Evolutionary conservation across 805 yeast genomes (phyloP).

Genomic region (Starmerella floricola): DNA sequence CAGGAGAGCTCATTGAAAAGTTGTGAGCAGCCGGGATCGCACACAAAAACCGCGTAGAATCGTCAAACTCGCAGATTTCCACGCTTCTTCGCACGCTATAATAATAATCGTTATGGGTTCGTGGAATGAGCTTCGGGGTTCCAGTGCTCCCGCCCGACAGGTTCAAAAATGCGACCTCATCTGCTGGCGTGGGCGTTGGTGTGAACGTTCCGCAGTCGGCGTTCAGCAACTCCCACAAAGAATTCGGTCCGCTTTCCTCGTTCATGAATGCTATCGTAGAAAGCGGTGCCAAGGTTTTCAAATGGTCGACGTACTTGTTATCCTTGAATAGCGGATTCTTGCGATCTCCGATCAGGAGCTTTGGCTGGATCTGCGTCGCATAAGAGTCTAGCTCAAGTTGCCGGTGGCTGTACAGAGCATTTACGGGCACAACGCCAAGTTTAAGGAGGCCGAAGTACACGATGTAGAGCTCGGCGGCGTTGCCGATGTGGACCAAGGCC

Average conservation of each 20-base stretch:
- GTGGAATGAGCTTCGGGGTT: constrained; percentile 17
- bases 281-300: constrained; percentile 1
- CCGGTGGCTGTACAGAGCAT: constrained; percentile 16
- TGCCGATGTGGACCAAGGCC: constrained; percentile 15
- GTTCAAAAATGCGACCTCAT: constrained; percentile 16
- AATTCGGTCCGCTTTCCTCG: not conserved
- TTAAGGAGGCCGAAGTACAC: constrained; percentile 12
- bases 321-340: constrained; percentile 10
- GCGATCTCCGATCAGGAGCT: constrained; percentile 13
- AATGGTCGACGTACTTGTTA: constrained; percentile 5
- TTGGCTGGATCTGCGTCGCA: constrained; percentile 11
- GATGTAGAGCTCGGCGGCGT: constrained; percentile 11
- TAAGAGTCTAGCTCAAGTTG: constrained; percentile 13
- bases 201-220: not conserved
- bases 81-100: constrained; percentile 15
- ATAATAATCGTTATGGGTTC: constrained; percentile 17
- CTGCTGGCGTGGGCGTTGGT: constrained; percentile 6
- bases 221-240: not conserved
- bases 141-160: constrained; percentile 16
- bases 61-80: constrained; percentile 9
- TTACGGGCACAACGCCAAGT: constrained; percentile 13
- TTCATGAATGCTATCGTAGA: not conserved
- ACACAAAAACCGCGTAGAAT: constrained; percentile 2
- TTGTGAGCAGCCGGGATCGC: constrained; percentile 18
- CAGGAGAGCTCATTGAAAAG: constrained; percentile 19